Evolutionary conservation across 805 yeast species (phyloP).

Genomic region (Ogataea minuta): DNA sequence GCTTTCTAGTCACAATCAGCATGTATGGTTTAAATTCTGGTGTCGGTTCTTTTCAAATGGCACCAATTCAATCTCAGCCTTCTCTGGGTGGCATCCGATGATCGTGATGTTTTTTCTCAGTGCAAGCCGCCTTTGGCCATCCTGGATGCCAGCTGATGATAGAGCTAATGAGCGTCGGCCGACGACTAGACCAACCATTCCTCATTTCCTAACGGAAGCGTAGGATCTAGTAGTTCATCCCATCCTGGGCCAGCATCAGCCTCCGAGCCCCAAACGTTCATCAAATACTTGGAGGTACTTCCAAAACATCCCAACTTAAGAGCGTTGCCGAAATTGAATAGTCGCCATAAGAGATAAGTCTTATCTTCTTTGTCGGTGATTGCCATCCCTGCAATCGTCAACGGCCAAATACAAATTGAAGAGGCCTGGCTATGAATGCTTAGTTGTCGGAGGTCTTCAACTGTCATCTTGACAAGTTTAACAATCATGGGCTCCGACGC

Average conservation of each 20-base stretch:
- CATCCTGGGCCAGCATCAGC: conserved; percentile 3
- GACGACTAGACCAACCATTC: too few relatives aligned
- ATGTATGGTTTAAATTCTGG: too few relatives aligned
- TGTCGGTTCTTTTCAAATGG: too few relatives aligned
- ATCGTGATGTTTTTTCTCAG: too few relatives aligned
- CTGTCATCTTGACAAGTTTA: conserved; percentile 2
- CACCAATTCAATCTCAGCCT: too few relatives aligned
- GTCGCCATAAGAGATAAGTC: conserved; percentile 13
- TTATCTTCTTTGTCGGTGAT: conserved; percentile 5
- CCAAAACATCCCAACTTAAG: conserved; percentile 5
- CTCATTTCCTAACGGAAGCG: too few relatives aligned
- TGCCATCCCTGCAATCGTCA: conserved; percentile 14
- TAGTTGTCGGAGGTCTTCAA: conserved; percentile 10
- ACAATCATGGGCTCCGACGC: conserved; percentile 8
- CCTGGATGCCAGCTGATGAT: too few relatives aligned
- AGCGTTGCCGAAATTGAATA: conserved; percentile 12
- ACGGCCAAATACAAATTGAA: conserved; percentile 15
- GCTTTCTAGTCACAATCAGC: too few relatives aligned
- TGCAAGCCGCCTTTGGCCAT: too few relatives aligned
- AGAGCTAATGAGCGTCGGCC: too few relatives aligned
- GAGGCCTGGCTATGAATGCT: conserved; percentile 10
- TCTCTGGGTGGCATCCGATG: too few relatives aligned
- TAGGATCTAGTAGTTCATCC: not conserved
- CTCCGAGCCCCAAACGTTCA: conserved; percentile 17
- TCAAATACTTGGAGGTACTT: conserved; percentile 9